A percentile compares a stretch with the other conserved stretches of the same genome.
Conservation (phyloP, 2,329 filamentous ascomycete genomes). For the Trichoderma sp. region DNA sequence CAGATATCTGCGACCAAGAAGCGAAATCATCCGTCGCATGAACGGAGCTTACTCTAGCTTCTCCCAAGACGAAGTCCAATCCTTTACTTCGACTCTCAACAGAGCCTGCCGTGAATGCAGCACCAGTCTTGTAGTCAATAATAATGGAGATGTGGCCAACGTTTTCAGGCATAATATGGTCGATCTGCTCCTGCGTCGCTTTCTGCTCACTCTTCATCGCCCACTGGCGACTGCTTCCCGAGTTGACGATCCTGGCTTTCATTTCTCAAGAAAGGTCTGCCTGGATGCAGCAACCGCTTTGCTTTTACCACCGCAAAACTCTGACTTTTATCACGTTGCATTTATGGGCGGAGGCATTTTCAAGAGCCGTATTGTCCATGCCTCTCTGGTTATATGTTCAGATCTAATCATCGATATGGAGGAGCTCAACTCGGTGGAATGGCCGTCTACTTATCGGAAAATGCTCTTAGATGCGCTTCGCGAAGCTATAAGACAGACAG, state of each 20-base stretch:
- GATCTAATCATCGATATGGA: neutral
- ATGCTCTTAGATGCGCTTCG: neutral
- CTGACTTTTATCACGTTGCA: neutral
- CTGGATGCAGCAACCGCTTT: neutral
- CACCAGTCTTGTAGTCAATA: neutral
- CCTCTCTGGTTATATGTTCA: neutral
- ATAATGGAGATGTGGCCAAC: neutral
- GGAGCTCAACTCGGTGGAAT: neutral
- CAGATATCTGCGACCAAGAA: neutral
- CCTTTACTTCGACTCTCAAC: neutral
- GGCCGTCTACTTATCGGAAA: neutral
- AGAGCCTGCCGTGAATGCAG: neutral
- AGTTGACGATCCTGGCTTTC: neutral
- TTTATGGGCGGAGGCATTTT: neutral
- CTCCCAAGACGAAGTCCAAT: neutral
- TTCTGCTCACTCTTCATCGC: neutral
- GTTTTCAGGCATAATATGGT: neutral
- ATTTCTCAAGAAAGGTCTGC: neutral
- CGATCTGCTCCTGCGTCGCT: neutral
- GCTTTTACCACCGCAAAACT: neutral
- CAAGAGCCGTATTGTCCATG: neutral
- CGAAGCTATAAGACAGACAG: neutral
- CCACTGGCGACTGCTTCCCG: neutral
- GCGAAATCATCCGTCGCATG: neutral
- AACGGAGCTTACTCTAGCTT: neutral